Base-by-base conservation (phyloP, 768 basidiomycete species). In the Pisolithus microcarpus region DNA sequence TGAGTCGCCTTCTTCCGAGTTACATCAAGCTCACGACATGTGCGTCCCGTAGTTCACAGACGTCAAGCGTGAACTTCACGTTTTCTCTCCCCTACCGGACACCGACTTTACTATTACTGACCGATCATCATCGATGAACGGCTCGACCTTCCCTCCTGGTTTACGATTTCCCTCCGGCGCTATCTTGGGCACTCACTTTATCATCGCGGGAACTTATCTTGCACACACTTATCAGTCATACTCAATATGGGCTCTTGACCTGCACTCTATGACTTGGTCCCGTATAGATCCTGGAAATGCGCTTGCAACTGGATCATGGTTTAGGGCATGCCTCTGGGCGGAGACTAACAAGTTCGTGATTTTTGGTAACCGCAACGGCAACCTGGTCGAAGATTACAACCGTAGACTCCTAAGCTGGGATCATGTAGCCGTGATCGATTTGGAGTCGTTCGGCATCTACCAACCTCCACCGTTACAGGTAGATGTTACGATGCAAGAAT, bases 381-480 rank as follows among this genome's bases (percentile, higher is more conserved):
- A 89, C 61, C 78, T 94, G 23, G 89, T 92, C 5, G 87, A 91
- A 52, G 92, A 96, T 61, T 94, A 94, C 64, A 93, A 96, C 60
- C 84, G 89, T 43, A 84, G 92, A 18, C 75, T 93, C 10, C 78
- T 92, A 52, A 89, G 85, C 61, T 93, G 90, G 89, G 89, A 93
- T 60, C 88, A 97, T 61, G 82, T 94, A 48, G 89, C 89, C 5
- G 83, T 88, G 50, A 83, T 95, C 51, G 91, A 94, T 61, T 73
- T 96, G 23, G 94, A 97, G 68, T 87, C 94, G 0, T 95, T 93
- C 61, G 95, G 95, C 1, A 92, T 99, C 56, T 98, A 98, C 63
- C 87, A 90, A 57, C 87, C 92, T 0, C 92, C 93, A 0, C 65
- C 75, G 3, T 74, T 79, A 38, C 81, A 72, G 54, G 73, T 84